These are phyloP conservation scores for Xylariaceae sp. DNA, from an alignment of 2,329 filamentous ascomycete species.

Conservation along the genomic window DNA sequence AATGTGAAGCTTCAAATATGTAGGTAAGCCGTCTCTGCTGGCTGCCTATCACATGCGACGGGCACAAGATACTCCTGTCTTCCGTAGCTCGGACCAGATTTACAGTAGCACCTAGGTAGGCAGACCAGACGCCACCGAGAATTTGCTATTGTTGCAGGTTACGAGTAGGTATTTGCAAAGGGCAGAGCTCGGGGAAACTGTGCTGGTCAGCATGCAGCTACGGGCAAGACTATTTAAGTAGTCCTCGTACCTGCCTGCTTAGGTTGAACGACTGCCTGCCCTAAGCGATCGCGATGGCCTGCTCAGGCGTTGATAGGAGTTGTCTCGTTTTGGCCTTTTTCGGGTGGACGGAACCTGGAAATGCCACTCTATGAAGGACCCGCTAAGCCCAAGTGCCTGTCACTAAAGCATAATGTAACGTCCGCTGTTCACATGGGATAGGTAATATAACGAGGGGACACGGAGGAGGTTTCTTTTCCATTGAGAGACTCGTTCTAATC, in stretches of 20 bases:
- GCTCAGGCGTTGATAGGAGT: not conserved
- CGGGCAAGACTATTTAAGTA: not conserved
- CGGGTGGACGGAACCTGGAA: not conserved
- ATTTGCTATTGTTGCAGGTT: too few relatives aligned
- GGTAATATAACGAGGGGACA: too few relatives aligned
- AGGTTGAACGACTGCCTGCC: too few relatives aligned
- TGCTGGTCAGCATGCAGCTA: not conserved
- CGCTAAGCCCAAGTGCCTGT: not conserved
- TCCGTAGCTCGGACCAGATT: not conserved
- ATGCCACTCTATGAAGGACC: not conserved
- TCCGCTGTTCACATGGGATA: not conserved
- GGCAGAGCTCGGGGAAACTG: not conserved
- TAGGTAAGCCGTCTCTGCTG: not conserved
- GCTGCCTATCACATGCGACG: not conserved
- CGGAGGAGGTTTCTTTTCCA: too few relatives aligned
- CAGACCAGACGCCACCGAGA: too few relatives aligned
- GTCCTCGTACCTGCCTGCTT: too few relatives aligned
- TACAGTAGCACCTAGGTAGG: not conserved
- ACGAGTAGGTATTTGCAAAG: too few relatives aligned
- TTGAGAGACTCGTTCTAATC: too few relatives aligned
- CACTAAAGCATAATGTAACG: not conserved
- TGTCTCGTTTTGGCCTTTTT: not conserved
- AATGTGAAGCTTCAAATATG: too few relatives aligned
- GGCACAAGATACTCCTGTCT: not conserved
- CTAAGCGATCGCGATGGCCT: too few relatives aligned